Conservation (phyloP, 129 eudicot genomes). For the Sambucus nigra region DNA sequence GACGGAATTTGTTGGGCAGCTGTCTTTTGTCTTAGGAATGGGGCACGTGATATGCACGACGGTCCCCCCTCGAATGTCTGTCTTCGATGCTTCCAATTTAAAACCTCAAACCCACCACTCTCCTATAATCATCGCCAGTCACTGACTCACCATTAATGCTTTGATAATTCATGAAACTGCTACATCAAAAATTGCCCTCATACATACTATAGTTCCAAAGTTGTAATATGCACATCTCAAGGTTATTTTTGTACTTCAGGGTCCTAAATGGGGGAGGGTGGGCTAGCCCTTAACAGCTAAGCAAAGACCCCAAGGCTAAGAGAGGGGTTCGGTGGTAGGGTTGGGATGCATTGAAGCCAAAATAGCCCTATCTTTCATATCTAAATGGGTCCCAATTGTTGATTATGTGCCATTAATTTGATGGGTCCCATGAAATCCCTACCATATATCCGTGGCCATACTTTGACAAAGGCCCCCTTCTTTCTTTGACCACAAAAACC, state of each 20-base stretch:
- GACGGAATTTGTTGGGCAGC: conserved; percentile 7
- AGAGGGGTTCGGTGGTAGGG: conserved; percentile 7
- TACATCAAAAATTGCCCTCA: background rate
- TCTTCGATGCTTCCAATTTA: conserved; percentile 10
- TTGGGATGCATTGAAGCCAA: conserved; percentile 12
- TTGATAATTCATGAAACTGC: background rate
- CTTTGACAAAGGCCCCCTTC: conserved; percentile 10
- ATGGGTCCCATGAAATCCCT: background rate
- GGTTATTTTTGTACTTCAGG: conserved; percentile 1
- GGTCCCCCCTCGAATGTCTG: conserved; percentile 22
- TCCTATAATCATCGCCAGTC: background rate
- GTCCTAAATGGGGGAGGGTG: conserved; percentile 1
- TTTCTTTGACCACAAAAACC: conserved; percentile 18
- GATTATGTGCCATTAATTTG: background rate
- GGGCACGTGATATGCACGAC: conserved; percentile 27
- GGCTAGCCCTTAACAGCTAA: conserved; percentile 11
- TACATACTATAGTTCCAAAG: background rate
- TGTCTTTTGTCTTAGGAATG: conserved; percentile 17
- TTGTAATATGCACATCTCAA: no score
- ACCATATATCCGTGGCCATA: background rate
- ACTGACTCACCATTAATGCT: conserved; percentile 5
- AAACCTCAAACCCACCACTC: conserved; percentile 1
- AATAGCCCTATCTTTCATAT: conserved; percentile 20
- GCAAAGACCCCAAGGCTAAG: background rate
- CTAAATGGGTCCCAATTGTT: conserved; percentile 7